Conservation (phyloP, 2,329 filamentous ascomycete genomes). For the Ophiosphaerella herpotricha region DNA sequence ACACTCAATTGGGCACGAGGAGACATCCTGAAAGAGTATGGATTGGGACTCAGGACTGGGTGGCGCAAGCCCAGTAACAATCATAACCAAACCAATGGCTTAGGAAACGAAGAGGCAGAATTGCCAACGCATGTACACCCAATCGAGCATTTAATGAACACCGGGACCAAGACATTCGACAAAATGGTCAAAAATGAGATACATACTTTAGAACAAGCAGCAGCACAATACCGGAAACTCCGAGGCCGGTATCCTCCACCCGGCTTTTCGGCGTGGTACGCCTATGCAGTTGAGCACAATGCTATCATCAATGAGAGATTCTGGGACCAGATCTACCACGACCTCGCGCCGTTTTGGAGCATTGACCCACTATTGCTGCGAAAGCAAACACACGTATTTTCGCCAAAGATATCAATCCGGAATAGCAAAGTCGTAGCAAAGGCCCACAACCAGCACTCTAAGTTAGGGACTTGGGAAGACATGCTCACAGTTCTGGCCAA, state of each 20-base stretch:
- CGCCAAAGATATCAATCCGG: conserved; percentile 48
- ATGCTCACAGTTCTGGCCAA: conserved; percentile 47
- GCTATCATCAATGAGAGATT: conserved; percentile 55
- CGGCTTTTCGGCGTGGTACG: conserved; percentile 55
- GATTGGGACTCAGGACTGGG: neutral
- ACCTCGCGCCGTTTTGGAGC: conserved; percentile 57
- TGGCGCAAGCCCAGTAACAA: neutral
- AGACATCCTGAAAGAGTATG: neutral
- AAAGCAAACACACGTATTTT: conserved; percentile 43
- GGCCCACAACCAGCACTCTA: conserved; percentile 29
- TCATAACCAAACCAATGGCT: neutral
- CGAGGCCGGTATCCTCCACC: conserved; percentile 56
- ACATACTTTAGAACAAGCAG: conserved; percentile 46
- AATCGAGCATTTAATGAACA: conserved; percentile 43
- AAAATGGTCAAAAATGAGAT: conserved; percentile 42
- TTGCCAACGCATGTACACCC: conserved; percentile 33
- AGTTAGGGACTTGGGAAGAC: conserved; percentile 47
- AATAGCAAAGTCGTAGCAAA: conserved; percentile 42
- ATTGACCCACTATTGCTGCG: conserved; percentile 48
- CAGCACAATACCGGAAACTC: conserved; percentile 48
- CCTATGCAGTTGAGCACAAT: conserved; percentile 49
- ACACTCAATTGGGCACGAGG: conserved; percentile 7
- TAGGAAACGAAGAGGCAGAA: neutral
- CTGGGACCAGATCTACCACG: conserved; percentile 58
- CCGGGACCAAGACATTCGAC: conserved; percentile 38